These are phyloP conservation scores for Colletotrichum eleusines DNA, from an alignment of 2,329 filamentous ascomycete genomes.

Conservation along the genomic window DNA sequence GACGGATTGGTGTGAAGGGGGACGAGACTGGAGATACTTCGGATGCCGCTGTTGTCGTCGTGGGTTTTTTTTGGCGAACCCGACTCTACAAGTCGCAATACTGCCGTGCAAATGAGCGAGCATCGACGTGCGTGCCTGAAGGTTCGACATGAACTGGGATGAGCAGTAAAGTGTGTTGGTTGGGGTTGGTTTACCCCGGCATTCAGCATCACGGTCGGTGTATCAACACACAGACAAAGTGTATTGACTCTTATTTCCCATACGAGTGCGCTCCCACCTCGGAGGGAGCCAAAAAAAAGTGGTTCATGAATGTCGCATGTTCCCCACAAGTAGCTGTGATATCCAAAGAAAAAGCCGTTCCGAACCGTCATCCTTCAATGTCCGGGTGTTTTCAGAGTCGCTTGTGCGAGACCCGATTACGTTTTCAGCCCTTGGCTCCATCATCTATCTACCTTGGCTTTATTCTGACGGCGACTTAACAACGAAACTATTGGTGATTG, in stretches of 20 bases:
- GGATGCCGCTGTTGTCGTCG: not conserved
- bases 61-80: not conserved
- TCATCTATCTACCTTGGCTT: not conserved
- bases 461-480: not conserved
- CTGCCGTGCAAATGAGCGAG: not conserved
- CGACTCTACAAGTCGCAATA: not conserved
- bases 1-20: not conserved
- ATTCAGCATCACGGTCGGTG: not conserved
- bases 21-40: not conserved
- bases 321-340: not conserved
- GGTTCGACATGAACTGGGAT: not conserved
- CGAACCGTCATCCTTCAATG: not conserved
- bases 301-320: not conserved
- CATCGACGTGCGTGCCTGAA: not conserved
- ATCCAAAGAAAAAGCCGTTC: not conserved
- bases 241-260: not conserved
- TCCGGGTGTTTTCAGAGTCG: not conserved
- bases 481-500: no score
- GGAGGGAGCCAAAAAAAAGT: not conserved
- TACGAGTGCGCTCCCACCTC: not conserved
- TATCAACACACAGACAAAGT: not conserved
- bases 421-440: not conserved
- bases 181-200: not conserved
- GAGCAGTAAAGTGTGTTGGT: not conserved
- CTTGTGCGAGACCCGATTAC: not conserved